Conservation (phyloP, 345 rosid species). For the Dimocarpus longan region DNA sequence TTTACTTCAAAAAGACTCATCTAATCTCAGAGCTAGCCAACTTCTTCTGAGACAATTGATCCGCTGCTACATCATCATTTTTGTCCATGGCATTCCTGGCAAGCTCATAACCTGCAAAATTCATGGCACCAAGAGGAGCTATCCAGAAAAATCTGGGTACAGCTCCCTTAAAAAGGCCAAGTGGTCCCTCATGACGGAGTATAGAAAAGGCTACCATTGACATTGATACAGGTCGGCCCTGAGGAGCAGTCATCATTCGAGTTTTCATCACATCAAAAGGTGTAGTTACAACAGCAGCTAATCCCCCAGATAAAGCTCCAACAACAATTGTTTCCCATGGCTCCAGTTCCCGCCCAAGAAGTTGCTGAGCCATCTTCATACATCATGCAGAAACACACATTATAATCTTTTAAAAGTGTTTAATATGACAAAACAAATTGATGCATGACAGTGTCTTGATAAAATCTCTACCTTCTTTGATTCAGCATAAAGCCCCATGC, state of each 20-base stretch:
- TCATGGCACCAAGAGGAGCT: conserved; percentile 99
- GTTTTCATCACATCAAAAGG: conserved; percentile 99
- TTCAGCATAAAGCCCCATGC: conserved; percentile 89
- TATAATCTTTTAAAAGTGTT: not conserved
- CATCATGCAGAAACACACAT: conserved; percentile 8
- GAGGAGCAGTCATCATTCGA: conserved; percentile 96
- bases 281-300: conserved; percentile 85
- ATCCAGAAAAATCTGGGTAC: conserved; percentile 97
- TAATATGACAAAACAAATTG: not conserved
- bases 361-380: conserved; percentile 65
- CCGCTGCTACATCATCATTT: conserved; percentile 44
- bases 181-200: conserved; percentile 88
- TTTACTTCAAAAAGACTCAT: not conserved
- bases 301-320: conserved; percentile 94
- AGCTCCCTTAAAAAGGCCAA: conserved; percentile 94
- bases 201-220: conserved; percentile 69
- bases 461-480: conserved; percentile 77
- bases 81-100: conserved; percentile 84
- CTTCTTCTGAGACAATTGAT: conserved; percentile 42
- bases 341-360: conserved; percentile 81
- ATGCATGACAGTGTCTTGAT: not conserved
- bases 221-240: conserved; percentile 78
- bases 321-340: conserved; percentile 90
- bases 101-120: conserved; percentile 97
- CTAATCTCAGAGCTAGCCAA: conserved; percentile 35